Evolutionary conservation across 129 eudicot genomes (phyloP).

Genomic region (Helichrysum umbraculigerum): DNA sequence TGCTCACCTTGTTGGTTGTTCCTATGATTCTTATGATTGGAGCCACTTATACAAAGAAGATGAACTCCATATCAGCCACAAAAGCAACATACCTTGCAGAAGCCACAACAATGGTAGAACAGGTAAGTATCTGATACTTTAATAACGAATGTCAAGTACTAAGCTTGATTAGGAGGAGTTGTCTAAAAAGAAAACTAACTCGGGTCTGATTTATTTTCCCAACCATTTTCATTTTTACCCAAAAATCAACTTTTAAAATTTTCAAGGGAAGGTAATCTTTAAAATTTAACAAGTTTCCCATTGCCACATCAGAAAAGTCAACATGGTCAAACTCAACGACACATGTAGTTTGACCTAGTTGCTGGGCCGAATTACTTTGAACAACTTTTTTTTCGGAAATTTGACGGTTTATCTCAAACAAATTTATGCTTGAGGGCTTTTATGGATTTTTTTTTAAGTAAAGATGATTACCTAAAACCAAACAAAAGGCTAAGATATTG

Average conservation of each 20-base stretch:
- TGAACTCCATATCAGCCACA: constrained; percentile 65
- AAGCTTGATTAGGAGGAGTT: neutral
- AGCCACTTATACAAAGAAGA: constrained; percentile 80
- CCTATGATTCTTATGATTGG: constrained; percentile 77
- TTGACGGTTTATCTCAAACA: neutral
- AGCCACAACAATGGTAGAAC: constrained; percentile 81
- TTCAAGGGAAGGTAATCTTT: neutral
- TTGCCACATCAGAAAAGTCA: too few relatives aligned
- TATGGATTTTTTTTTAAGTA: neutral
- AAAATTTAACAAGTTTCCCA: neutral
- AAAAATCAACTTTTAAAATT: neutral
- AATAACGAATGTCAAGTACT: neutral
- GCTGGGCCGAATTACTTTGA: too few relatives aligned
- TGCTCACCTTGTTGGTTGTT: constrained; percentile 71
- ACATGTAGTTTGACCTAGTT: too few relatives aligned
- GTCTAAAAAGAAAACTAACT: neutral
- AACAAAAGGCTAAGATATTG: too few relatives aligned
- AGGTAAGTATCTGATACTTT: constrained; percentile 39
- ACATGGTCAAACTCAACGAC: neutral
- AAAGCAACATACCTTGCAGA: constrained; percentile 60
- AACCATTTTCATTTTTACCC: neutral
- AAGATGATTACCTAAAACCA: neutral
- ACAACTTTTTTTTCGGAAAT: too few relatives aligned
- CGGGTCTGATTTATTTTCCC: neutral
- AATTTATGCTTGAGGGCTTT: neutral